Conservation (phyloP, 805 yeast genomes). For the Lipomyces spencermartinsiae region DNA sequence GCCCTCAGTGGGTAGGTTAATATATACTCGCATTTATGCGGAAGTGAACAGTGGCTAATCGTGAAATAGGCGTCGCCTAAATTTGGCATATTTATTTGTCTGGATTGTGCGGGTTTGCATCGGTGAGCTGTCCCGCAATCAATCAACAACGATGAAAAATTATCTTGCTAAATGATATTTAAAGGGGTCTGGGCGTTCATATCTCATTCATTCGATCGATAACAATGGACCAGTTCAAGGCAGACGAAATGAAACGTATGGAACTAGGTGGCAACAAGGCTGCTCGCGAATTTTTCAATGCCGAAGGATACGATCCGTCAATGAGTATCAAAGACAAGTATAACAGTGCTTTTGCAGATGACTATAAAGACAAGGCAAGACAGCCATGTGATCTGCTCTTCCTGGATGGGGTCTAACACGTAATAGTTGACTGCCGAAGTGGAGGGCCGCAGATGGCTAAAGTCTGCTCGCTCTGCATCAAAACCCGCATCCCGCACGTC, state of each 20-base stretch:
- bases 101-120: conserved; percentile 97
- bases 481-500: conserved; percentile 24
- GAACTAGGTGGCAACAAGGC: conserved; percentile 88
- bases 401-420: not conserved
- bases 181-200: conserved; percentile 92
- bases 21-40: not conserved
- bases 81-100: conserved; percentile 94
- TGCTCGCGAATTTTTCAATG: conserved; percentile 69
- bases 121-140: conserved; percentile 39
- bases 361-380: conserved; percentile 73
- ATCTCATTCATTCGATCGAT: conserved; percentile 94
- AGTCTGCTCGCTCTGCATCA: conserved; percentile 52
- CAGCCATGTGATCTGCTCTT: not conserved
- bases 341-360: conserved; percentile 91
- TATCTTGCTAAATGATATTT: not conserved
- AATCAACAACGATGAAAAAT: not conserved
- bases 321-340: conserved; percentile 77
- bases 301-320: conserved; percentile 70
- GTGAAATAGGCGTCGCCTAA: conserved; percentile 78
- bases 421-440: conserved; percentile 65
- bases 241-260: conserved; percentile 88
- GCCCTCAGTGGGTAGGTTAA: conserved; percentile 83
- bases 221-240: conserved; percentile 98
- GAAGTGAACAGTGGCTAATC: not conserved
- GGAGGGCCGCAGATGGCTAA: conserved; percentile 69